Base-by-base conservation (phyloP, 495 filamentous ascomycete species). In the Podospora didyma region DNA sequence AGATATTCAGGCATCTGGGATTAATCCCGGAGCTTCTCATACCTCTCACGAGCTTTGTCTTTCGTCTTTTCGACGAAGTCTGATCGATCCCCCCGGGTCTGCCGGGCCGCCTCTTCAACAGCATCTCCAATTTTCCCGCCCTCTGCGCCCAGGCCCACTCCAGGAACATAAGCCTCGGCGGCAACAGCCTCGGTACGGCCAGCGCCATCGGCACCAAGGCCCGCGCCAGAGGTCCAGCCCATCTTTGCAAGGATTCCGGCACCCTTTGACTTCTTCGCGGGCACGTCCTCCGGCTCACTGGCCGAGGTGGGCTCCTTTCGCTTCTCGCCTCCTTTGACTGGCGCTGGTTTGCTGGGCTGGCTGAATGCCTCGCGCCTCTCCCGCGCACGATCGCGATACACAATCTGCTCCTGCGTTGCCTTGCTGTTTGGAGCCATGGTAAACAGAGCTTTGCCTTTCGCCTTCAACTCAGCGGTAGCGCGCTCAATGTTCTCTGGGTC, bases 121-220 rank as follows among this genome's bases (percentile, higher is more conserved):
- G 93, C 92, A 71, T 96, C 92, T 7, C 92, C 92, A 14, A 95
- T 71, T 68, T 88, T 90, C 16, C 89, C 79, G 16, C 91, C 90
- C 60, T 90, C 84, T 2, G 91, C 91, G 0, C 92, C 92, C 21
- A 97, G 70, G 7, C 92, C 92, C 0, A 94, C 92, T 16, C 92
- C 92, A 28, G 86, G 83, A 2, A 84, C 82, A 68, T 96, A 97
- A 34, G 89, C 80, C 47, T 89, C 84, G 0, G 89, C 89, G 12
- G 84, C 78, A 53, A 97, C 88, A 0, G 89, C 87, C 17, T 86
- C 86, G 0, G 85, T 89, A 49, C 86, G 82, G 2, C 92, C 92
- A 1, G 85, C 84, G 0, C 91, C 89, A 60, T 87, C 82, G 2
- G 87, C 89, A 44, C 92, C 92, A 19, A 97, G 75, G 1, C 92